These are phyloP conservation scores for Coleophoma crateriformis DNA, from an alignment of 2,329 filamentous ascomycete species.

Conservation along the genomic window DNA sequence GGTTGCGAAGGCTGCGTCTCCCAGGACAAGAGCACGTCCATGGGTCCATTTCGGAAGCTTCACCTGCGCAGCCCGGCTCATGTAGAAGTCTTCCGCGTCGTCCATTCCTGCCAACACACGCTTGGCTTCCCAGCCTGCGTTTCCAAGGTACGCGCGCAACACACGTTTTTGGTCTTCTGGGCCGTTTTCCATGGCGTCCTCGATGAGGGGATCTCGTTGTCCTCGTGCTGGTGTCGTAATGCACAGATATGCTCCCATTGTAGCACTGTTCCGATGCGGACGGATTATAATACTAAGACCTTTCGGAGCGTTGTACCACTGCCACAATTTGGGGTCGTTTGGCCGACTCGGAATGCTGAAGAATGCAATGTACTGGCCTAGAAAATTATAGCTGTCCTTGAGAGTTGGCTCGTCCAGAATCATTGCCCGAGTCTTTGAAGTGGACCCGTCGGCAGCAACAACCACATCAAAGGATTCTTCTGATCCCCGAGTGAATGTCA, in stretches of 20 bases:
- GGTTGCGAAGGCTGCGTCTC: constrained; percentile 41
- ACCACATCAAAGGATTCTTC: constrained; percentile 40
- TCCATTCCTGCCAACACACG: constrained; percentile 35
- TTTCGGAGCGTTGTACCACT: background rate
- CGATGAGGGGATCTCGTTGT: background rate
- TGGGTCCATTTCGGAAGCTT: constrained; percentile 33
- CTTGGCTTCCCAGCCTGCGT: constrained; percentile 12
- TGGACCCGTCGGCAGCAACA: constrained; percentile 47
- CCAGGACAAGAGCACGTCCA: constrained; percentile 41
- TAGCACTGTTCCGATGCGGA: constrained; percentile 3
- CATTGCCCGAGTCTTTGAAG: constrained; percentile 38
- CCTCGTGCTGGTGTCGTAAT: background rate
- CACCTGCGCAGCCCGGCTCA: constrained; percentile 34
- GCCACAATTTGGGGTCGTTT: constrained; percentile 2
- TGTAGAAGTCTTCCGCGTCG: constrained; percentile 35
- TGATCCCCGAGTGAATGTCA: constrained; percentile 34
- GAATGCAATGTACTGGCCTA: constrained; percentile 1
- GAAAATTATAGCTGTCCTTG: constrained; percentile 3
- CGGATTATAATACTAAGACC: constrained; percentile 2
- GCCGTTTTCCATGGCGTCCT: background rate
- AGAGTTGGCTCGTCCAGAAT: constrained; percentile 24
- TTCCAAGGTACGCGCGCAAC: background rate
- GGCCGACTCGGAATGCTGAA: constrained; percentile 3
- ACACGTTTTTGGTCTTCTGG: background rate
- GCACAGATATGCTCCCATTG: background rate